A percentile compares a stretch with the other conserved stretches of the same genome.
Conservation (phyloP, 495 filamentous ascomycete species). For the Neurospora sp. region DNA sequence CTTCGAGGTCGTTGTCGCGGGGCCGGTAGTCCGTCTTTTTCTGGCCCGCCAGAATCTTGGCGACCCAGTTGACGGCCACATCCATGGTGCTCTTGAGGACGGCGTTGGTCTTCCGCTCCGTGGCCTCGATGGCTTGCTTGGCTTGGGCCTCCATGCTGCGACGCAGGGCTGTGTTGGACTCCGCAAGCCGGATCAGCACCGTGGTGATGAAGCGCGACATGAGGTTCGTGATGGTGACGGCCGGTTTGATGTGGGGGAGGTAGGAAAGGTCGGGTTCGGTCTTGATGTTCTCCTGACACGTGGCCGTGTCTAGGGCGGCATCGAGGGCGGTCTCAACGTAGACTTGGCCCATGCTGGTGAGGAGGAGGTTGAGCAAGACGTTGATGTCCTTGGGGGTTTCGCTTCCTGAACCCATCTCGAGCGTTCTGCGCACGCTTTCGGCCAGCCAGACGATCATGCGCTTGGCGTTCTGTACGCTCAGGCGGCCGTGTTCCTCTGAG, state of each 20-base stretch:
- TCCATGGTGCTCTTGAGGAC: constrained; percentile 83
- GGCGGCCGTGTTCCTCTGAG: constrained; percentile 73
- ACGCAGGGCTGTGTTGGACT: constrained; percentile 78
- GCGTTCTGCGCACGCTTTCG: constrained; percentile 83
- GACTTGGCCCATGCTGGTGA: constrained; percentile 82
- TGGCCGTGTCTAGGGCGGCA: constrained; percentile 64
- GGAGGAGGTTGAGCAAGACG: constrained; percentile 72
- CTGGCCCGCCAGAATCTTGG: constrained; percentile 64
- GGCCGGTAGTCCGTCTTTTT: constrained; percentile 91
- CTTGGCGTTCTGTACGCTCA: constrained; percentile 78
- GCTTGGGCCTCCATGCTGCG: constrained; percentile 84
- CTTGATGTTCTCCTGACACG: constrained; percentile 64
- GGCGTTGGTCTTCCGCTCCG: constrained; percentile 81
- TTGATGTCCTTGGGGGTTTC: constrained; percentile 93
- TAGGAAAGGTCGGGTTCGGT: constrained; percentile 83
- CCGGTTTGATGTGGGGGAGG: constrained; percentile 63
- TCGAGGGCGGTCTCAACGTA: constrained; percentile 93
- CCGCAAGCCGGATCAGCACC: constrained; percentile 79
- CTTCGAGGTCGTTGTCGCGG: constrained; percentile 65
- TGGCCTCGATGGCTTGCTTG: constrained; percentile 56
- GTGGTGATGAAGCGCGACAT: constrained; percentile 86
- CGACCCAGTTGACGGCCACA: constrained; percentile 67
- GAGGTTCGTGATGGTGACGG: constrained; percentile 82
- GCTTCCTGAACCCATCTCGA: constrained; percentile 74
- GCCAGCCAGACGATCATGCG: constrained; percentile 97